Conservation (phyloP, 768 basidiomycete species). For the Hebeloma cylindrosporum region DNA sequence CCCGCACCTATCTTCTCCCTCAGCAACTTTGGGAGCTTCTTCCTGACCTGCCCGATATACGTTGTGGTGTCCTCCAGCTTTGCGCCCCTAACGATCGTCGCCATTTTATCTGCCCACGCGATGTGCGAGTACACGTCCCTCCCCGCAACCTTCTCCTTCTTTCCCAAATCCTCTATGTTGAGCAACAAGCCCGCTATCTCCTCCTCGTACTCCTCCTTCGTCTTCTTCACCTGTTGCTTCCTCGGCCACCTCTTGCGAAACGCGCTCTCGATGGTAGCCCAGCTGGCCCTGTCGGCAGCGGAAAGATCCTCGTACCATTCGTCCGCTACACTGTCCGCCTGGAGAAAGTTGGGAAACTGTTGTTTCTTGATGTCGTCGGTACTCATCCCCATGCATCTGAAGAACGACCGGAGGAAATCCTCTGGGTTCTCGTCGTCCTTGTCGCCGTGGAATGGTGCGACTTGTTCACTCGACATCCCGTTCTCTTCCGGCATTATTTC, state of each 20-base stretch:
- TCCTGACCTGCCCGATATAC: constrained; percentile 6
- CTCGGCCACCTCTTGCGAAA: not conserved
- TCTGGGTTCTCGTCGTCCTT: constrained; percentile 7
- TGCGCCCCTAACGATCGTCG: constrained; percentile 10
- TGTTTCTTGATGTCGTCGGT: not conserved
- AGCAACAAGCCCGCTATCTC: not conserved
- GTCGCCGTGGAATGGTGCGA: constrained; percentile 5
- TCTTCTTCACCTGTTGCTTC: constrained; percentile 4
- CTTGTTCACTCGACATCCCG: not conserved
- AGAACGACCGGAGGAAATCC: constrained; percentile 3
- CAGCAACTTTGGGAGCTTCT: constrained; percentile 9
- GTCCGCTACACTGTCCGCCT: constrained; percentile 4
- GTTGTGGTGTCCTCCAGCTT: constrained; percentile 9
- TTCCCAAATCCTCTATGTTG: constrained; percentile 12
- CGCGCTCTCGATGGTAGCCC: not conserved
- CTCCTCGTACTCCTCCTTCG: constrained; percentile 1
- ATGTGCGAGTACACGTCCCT: constrained; percentile 19
- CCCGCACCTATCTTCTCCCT: not conserved
- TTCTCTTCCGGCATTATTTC: not conserved
- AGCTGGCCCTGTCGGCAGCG: not conserved
- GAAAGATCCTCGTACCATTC: constrained; percentile 2
- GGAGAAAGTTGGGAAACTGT: constrained; percentile 3
- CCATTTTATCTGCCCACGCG: constrained; percentile 23
- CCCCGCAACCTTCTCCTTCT: constrained; percentile 14
- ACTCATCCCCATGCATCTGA: not conserved